Evolutionary conservation across 1,284 basidiomycete genomes (phyloP).

Genomic region (Ustilago bromivora): DNA sequence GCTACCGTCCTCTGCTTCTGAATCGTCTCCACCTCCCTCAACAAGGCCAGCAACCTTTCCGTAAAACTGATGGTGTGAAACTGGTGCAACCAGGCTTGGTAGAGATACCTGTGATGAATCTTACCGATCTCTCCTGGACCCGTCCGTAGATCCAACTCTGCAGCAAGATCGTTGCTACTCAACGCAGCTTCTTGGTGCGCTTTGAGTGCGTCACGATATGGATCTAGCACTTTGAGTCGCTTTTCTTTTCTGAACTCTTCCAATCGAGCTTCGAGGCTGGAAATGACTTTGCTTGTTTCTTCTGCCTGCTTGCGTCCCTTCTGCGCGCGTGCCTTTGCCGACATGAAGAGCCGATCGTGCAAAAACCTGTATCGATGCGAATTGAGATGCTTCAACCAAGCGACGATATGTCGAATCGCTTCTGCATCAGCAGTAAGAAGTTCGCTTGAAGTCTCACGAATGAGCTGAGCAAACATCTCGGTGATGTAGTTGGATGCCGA

Average conservation of each 20-base stretch:
- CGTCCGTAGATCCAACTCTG: conserved; percentile 39
- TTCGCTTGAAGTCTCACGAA: conserved; percentile 51
- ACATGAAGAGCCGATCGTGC: conserved; percentile 31
- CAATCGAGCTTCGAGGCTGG: conserved; percentile 71
- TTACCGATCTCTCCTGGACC: conserved; percentile 41
- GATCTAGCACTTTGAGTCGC: conserved; percentile 78
- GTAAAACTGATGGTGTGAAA: conserved; percentile 70
- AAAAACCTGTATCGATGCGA: conserved; percentile 39
- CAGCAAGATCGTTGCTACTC: conserved; percentile 11
- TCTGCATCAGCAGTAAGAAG: conserved; percentile 42
- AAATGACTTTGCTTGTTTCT: conserved; percentile 66
- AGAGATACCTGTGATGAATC: conserved; percentile 71
- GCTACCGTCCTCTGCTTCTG: conserved; percentile 74
- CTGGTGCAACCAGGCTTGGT: conserved; percentile 80
- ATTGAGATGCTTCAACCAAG: conserved; percentile 55
- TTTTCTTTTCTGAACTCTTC: conserved; percentile 73
- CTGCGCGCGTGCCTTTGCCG: conserved; percentile 11
- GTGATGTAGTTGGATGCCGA: conserved; percentile 45
- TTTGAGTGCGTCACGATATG: conserved; percentile 66
- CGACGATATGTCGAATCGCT: conserved; percentile 43
- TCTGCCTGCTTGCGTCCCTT: conserved; percentile 38
- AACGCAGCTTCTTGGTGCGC: conserved; percentile 19
- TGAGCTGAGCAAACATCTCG: conserved; percentile 45
- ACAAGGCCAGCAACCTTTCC: conserved; percentile 69
- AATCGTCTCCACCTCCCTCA: conserved; percentile 75